Evolutionary conservation across 495 filamentous ascomycete genomes (phyloP).

Genomic region (Hypoxylon perforatum): DNA sequence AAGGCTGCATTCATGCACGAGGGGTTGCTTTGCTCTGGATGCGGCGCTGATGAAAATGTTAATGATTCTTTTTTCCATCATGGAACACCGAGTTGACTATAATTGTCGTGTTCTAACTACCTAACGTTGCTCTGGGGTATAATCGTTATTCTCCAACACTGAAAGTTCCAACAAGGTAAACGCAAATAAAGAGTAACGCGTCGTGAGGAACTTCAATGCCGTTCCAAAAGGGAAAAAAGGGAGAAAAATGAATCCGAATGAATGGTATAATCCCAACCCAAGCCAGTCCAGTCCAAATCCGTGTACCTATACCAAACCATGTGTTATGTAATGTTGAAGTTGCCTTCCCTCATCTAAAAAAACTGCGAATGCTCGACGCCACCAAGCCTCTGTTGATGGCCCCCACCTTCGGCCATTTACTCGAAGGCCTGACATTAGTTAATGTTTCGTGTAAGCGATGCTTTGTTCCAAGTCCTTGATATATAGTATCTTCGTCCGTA

Average conservation of each 20-base stretch:
- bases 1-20: too few relatives aligned
- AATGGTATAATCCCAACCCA: slow-evolving; percentile 45
- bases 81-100: slow-evolving; percentile 7
- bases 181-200: slow-evolving; percentile 24
- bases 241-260: slow-evolving; percentile 17
- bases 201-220: slow-evolving; percentile 23
- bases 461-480: slow-evolving; percentile 31
- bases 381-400: slow-evolving; percentile 52
- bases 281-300: slow-evolving; percentile 32
- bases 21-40: too few relatives aligned
- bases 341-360: slow-evolving; percentile 51
- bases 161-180: slow-evolving; percentile 14
- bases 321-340: slow-evolving; percentile 31
- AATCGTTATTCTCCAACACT: slow-evolving; percentile 34
- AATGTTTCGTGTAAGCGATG: slow-evolving; percentile 38
- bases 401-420: slow-evolving; percentile 48
- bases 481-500: slow-evolving; percentile 47
- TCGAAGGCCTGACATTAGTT: slow-evolving; percentile 38
- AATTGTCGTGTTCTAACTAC: slow-evolving; percentile 21
- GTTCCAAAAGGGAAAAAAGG: slow-evolving; percentile 15
- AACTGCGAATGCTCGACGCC: slow-evolving; percentile 54
- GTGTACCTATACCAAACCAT: slow-evolving; percentile 38
- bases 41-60: neutral
- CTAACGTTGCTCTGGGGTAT: slow-evolving; percentile 36
- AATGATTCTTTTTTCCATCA: neutral